Evolutionary conservation across 2,329 filamentous ascomycete species (phyloP), one percentile per base, ranked within the genome.

Genomic region (Aureobasidium sp.): DNA sequence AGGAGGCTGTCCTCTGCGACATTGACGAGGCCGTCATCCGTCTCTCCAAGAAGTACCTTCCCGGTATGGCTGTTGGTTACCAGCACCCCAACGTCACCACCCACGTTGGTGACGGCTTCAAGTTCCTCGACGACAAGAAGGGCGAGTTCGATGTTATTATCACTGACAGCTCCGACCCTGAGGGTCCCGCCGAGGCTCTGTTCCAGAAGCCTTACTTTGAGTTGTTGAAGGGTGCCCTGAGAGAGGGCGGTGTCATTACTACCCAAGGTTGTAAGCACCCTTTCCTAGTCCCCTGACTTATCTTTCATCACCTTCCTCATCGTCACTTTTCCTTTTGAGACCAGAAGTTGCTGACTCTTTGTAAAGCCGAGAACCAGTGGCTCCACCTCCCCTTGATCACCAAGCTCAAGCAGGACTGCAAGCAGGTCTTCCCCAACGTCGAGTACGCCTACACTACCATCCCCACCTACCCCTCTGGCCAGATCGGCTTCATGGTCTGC

Each of bases 401-500:
- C 75, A 85, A 93, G 81, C 88, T 99, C 73, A 96, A 96, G 86
- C 92, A 96, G 84, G 85, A 92, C 74, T 97, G 93, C 88, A 88
- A 88, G 77, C 88, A 94, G 78, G 90, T 99, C 77, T 99, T 99
- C 87, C 92, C 94, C 67, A 90, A 90, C 66, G 94, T 89, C 76
- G 94, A 99, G 81, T 99, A 97, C 81, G 94, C 90, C 71, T 99
- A 97, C 85, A 97, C 93, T 73, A 97, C 93, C 72, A 99, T 99
- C 78, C 94, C 94, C 64, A 99, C 94, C 74, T 99, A 99, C 83
- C 94, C 94, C 68, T 96, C 91, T 63, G 94, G 94, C 75, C 94
- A 99, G 82, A 99, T 99, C 73, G 94, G 94, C 75, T 99, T 99
- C 87, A 97, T 99, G 92, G 90, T 99, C 74, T 97, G 94, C 87